These are phyloP conservation scores for Kwoniella sp. DNA, from an alignment of 768 basidiomycete species.

Conservation along the genomic window DNA sequence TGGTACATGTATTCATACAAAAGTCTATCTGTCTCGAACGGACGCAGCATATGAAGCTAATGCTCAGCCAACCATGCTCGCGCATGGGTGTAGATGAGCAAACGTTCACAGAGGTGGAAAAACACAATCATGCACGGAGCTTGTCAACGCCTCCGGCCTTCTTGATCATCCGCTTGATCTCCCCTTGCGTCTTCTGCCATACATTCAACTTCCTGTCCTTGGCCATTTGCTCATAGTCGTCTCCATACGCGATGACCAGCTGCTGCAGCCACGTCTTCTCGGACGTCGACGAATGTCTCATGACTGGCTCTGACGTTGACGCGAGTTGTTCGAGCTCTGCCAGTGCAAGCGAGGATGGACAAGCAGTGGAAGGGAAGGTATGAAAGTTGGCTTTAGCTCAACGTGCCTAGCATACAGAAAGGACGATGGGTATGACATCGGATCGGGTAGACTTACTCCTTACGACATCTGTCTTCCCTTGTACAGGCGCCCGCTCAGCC, in stretches of 20 bases:
- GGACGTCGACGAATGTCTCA: constrained; percentile 68
- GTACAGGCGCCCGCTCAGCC: constrained; percentile 29
- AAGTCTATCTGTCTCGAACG: too few species aligned
- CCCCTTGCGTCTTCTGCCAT: constrained; percentile 80
- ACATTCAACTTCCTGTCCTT: constrained; percentile 76
- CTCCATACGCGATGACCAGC: constrained; percentile 71
- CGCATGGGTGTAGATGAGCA: too few species aligned
- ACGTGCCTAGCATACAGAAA: neutral
- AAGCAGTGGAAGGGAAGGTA: neutral
- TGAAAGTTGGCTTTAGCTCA: too few species aligned
- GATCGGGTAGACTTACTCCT: constrained; percentile 46
- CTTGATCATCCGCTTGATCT: constrained; percentile 60
- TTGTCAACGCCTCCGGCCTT: constrained; percentile 53
- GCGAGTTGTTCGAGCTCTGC: constrained; percentile 69
- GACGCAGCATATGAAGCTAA: too few species aligned
- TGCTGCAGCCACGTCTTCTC: constrained; percentile 70
- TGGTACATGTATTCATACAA: too few species aligned
- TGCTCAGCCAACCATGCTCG: too few species aligned
- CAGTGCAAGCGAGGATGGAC: too few species aligned
- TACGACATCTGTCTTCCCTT: constrained; percentile 60
- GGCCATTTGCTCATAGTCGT: constrained; percentile 75
- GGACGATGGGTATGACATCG: neutral
- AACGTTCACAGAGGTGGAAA: too few species aligned
- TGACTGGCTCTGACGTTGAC: constrained; percentile 58
- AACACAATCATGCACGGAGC: constrained; percentile 13